Conservation (phyloP, 139 green algal genomes). For the Chlamydomonas incerta region DNA sequence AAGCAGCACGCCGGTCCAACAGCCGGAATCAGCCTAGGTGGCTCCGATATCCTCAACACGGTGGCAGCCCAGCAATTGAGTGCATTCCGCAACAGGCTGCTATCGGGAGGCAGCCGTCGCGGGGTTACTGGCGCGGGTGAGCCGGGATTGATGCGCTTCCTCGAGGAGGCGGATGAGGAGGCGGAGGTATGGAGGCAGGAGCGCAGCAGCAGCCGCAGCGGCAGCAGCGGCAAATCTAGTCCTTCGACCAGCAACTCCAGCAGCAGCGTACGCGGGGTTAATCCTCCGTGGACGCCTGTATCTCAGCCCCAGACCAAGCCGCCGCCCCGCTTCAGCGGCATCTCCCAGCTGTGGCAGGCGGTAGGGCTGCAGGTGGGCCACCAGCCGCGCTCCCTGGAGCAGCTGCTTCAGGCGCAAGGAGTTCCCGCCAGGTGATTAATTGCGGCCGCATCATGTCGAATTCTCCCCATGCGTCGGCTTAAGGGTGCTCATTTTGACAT, state of each 20-base stretch:
- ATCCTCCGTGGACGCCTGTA: too few species aligned
- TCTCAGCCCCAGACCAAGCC: neutral
- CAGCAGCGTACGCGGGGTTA: neutral
- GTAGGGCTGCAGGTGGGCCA: neutral
- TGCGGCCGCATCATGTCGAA: too few species aligned
- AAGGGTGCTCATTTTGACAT: too few species aligned
- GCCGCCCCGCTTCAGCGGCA: neutral
- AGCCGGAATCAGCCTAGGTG: too few species aligned
- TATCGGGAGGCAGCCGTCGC: too few species aligned
- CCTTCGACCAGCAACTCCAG: neutral
- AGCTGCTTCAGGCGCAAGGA: neutral
- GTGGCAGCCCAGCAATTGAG: too few species aligned
- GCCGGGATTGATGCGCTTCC: slow-evolving; percentile 3
- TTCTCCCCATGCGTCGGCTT: too few species aligned
- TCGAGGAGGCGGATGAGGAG: neutral
- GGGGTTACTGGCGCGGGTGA: too few species aligned
- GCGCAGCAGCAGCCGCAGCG: neutral
- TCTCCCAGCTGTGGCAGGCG: slow-evolving; percentile 5
- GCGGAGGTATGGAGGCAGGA: neutral
- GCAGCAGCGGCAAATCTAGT: neutral
- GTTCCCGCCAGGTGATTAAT: neutral
- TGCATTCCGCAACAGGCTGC: too few species aligned
- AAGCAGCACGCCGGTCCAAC: too few species aligned
- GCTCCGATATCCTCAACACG: too few species aligned
- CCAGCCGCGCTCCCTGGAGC: slow-evolving; percentile 4